Evolutionary conservation across 2,329 filamentous ascomycete species (phyloP).

Genomic region (Herpotrichia juniperi): DNA sequence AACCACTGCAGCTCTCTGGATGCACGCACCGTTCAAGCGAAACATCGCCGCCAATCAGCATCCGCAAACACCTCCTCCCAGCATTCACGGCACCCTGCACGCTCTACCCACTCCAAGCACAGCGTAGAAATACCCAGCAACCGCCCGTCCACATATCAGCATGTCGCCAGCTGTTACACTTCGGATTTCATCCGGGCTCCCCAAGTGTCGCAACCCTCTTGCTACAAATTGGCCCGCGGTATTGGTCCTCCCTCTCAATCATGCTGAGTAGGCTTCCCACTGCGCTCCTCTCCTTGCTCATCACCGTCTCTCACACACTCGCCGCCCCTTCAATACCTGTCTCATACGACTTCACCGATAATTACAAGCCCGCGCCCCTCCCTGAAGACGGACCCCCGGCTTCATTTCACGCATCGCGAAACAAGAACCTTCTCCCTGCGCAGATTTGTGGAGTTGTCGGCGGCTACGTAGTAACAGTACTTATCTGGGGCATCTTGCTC

Average conservation of each 20-base stretch:
- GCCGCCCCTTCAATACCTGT: no score
- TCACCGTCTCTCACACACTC: conserved; percentile 28
- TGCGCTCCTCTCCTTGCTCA: conserved; percentile 32
- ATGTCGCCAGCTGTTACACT: conserved; percentile 32
- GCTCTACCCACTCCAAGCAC: conserved; percentile 13
- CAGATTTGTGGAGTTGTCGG: conserved; percentile 85
- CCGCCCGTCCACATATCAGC: conserved; percentile 23
- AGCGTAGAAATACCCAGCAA: conserved; percentile 28
- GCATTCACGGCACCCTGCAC: conserved; percentile 30
- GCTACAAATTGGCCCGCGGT: conserved; percentile 20
- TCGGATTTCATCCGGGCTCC: conserved; percentile 30
- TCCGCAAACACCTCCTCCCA: conserved; percentile 14
- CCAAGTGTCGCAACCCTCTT: conserved; percentile 32
- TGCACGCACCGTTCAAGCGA: conserved; percentile 30
- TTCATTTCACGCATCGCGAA: conserved; percentile 34
- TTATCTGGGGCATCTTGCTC: conserved; percentile 71
- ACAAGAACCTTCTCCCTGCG: conserved; percentile 69
- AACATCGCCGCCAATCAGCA: conserved; percentile 38
- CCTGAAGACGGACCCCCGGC: conserved; percentile 37
- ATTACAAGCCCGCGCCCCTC: conserved; percentile 33
- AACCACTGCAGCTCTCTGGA: conserved; percentile 35
- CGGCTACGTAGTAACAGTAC: conserved; percentile 78
- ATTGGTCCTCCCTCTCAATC: conserved; percentile 16
- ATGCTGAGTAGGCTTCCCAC: conserved; percentile 36
- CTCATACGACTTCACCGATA: conserved; percentile 28